phyloP scores from a whole-genome alignment of 768 basidiomycete genomes.

The Strobilomyces dryophilus region DNA sequence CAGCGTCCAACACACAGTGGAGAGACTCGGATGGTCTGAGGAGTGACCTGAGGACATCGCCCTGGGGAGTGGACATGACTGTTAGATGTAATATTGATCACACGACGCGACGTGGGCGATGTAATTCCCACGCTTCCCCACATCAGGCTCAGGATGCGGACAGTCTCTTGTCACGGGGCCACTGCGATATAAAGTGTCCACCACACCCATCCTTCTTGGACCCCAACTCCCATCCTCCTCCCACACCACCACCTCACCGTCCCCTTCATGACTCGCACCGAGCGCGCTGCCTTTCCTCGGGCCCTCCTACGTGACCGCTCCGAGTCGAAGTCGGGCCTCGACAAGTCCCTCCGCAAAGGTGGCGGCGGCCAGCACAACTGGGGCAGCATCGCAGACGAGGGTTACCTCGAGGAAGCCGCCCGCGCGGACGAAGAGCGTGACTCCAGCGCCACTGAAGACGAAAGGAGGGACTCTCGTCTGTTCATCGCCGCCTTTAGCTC shows the following conservation, averaged over 20 bases:
- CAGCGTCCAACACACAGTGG: constrained; percentile 40
- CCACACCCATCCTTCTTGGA: neutral
- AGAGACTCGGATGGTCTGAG: constrained; percentile 44
- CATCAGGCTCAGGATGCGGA: constrained; percentile 6
- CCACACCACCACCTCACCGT: neutral
- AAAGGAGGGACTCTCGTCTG: constrained; percentile 21
- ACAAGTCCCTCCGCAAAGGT: constrained; percentile 68
- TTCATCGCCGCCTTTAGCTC: neutral
- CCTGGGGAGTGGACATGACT: constrained; percentile 11
- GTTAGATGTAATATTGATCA: neutral
- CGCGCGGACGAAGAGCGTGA: constrained; percentile 54
- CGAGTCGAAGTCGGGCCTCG: constrained; percentile 71
- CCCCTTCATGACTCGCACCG: constrained; percentile 72
- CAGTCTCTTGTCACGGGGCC: neutral
- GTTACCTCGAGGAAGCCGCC: constrained; percentile 54
- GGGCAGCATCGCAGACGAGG: constrained; percentile 69
- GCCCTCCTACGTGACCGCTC: constrained; percentile 76
- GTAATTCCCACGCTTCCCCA: constrained; percentile 30
- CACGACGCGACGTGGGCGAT: constrained; percentile 1
- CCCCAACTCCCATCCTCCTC: neutral
- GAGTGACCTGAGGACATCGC: constrained; percentile 17
- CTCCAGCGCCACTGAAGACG: constrained; percentile 31
- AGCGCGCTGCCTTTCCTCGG: constrained; percentile 64
- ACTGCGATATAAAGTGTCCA: constrained; percentile 20
- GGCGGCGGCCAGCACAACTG: constrained; percentile 85